Base-by-base conservation (phyloP, 805 yeast genomes). In the Ogataea kodamae region DNA sequence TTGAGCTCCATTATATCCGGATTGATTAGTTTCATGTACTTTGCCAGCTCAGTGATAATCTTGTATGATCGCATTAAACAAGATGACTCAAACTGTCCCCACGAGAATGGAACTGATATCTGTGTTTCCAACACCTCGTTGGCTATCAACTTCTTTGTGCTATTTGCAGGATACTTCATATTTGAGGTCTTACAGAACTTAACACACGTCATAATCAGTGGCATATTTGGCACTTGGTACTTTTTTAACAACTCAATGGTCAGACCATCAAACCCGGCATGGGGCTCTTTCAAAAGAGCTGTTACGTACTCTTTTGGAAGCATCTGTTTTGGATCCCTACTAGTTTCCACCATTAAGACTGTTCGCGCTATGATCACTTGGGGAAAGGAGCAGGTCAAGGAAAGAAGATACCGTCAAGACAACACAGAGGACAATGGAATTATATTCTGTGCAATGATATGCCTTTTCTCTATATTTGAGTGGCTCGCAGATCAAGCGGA, bases 201-300 rank as follows among this genome's bases (percentile, higher is more conserved):
- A 10, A 78, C 87, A 22, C 95, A 89, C 52, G 83, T 81, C 14
- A 75, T 88, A 1, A 78, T 86, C 28, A 71, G 90, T 15, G 95
- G 95, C 16, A 76, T 87, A 12, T 89, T 74, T 55, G 96, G 96
- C 7, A 74, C 90, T 6, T 89, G 97, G 96, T 88, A 85, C 59
- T 89, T 86, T 59, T 72, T 83, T 58, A 52, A 52, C 28, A 35
- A 43, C 6, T 33, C 53, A 8, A 72, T 82, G 12, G 68, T 68
- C 35, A 74, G 87, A 9, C 95, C 96, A 19, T 69, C 55, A 48
- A 70, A 73, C 65, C 90, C 95, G 3, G 92, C 94, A 1, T 63
- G 79, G 41, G 88, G 92, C 3, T 80, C 96, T 2, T 76, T 88
- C 45, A 58, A 55, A 24, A 71, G 95, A 46, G 86, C 95, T 1